Base-by-base conservation (phyloP, 1,139 yeast genomes). In the Magnusiomyces clavatus region DNA sequence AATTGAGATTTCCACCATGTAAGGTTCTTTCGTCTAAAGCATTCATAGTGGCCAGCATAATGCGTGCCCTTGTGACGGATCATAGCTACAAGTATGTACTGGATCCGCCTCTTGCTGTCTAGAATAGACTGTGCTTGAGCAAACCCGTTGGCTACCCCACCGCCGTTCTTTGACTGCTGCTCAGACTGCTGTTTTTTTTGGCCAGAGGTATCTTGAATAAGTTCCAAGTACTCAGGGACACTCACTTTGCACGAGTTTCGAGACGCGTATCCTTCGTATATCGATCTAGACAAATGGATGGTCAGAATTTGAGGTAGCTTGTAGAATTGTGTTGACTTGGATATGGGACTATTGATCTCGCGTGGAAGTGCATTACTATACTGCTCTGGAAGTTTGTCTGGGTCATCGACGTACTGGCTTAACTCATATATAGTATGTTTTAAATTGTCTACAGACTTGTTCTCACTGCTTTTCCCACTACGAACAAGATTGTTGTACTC, bases 41-140 rank as follows among this genome's bases (percentile, higher is more conserved):
- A 67, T 51, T 69, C 72, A 55, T 63, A 92, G 64, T 92, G 98
- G 0, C 97, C 98, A 47, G 83, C 81, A 17, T 84, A 77, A 67
- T 92, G 97, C 0, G 94, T 82, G 0, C 97, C 98, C 50, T 82
- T 80, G 64, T 92, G 98, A 56, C 88, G 77, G 24, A 92, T 81
- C 59, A 88, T 72, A 0, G 96, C 86, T 57, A 77, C 77, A 40
- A 92, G 72, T 55, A 73, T 72, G 65, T 87, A 89, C 46, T 31
- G 61, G 62, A 52, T 63, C 60, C 35, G 57, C 50, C 11, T 57
- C 58, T 41, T 19, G 34, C 19, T 37, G 6, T 45, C 46, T 39
- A 51, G 35, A 24, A 53, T 24, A 6, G 43, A 35, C 4, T 13
- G 47, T 42, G n/a, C 42, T 37, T 35, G 24, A 24, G 38, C 43